Conservation (phyloP, 2,329 filamentous ascomycete species). For the Neurospora sp. region DNA sequence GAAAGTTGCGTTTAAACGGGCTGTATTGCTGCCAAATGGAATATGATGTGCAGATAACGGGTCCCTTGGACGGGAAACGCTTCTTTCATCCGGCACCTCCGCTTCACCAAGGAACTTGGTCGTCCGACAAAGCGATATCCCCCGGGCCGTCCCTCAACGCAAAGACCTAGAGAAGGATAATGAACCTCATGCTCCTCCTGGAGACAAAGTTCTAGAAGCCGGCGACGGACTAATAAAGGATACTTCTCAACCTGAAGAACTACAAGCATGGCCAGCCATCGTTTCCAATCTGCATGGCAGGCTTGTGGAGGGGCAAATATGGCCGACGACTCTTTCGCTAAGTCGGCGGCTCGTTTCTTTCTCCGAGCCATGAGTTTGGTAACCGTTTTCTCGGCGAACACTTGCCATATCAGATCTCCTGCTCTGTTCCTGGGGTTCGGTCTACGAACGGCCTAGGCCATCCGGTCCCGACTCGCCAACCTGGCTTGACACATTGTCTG, state of each 20-base stretch:
- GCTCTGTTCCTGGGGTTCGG: background rate
- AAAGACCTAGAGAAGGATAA: background rate
- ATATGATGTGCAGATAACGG: background rate
- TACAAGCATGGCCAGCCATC: background rate
- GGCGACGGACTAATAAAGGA: background rate
- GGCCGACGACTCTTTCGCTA: background rate
- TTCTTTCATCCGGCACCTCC: background rate
- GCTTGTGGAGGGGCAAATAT: background rate
- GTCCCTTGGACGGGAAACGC: background rate
- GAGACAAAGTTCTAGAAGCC: background rate
- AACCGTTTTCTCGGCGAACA: background rate
- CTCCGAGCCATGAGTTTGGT: background rate
- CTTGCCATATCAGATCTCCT: background rate
- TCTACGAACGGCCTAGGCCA: background rate
- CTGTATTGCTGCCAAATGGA: background rate
- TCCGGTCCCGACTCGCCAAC: background rate
- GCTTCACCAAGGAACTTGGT: background rate
- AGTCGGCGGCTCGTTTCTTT: background rate
- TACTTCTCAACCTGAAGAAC: background rate
- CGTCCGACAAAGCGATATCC: background rate
- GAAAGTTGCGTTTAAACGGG: background rate
- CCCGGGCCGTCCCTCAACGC: background rate
- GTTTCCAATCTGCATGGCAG: background rate
- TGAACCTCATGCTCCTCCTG: background rate
- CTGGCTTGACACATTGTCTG: background rate